These are phyloP conservation scores for Lachnellula suecica DNA, from an alignment of 2,329 filamentous ascomycete genomes.

Conservation along the genomic window DNA sequence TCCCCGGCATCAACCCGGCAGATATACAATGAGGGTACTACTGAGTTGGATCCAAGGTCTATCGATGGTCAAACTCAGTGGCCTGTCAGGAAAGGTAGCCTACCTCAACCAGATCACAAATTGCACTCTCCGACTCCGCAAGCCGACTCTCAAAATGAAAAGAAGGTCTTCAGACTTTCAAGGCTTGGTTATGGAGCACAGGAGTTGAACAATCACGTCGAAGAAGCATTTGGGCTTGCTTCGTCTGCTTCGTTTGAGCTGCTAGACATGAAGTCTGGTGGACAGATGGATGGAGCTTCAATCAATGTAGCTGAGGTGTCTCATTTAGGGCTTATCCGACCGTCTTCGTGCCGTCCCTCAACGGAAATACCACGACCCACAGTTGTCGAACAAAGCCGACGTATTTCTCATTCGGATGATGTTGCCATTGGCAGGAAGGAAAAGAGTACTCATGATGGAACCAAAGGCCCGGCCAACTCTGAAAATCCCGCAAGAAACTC, in stretches of 20 bases:
- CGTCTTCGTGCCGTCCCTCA: neutral
- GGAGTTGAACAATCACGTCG: slow-evolving; percentile 24
- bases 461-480: neutral
- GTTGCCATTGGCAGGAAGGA: neutral
- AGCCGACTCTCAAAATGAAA: slow-evolving; percentile 2
- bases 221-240: slow-evolving; percentile 27
- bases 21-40: neutral
- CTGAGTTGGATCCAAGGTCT: neutral
- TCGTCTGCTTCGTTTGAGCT: slow-evolving; percentile 16
- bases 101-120: neutral
- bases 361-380: neutral
- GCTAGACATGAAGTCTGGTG: neutral
- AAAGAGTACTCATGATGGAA: neutral
- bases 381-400: neutral
- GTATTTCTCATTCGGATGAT: neutral
- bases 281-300: neutral
- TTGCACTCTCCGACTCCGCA: neutral
- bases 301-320: neutral
- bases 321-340: neutral
- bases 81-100: neutral
- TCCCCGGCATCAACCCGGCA: slow-evolving; percentile 13
- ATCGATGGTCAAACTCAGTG: neutral
- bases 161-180: slow-evolving; percentile 15
- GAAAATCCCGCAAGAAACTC: neutral
- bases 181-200: slow-evolving; percentile 21